Conservation (phyloP, 1,284 basidiomycete genomes). For the Pseudozyma sp. region DNA sequence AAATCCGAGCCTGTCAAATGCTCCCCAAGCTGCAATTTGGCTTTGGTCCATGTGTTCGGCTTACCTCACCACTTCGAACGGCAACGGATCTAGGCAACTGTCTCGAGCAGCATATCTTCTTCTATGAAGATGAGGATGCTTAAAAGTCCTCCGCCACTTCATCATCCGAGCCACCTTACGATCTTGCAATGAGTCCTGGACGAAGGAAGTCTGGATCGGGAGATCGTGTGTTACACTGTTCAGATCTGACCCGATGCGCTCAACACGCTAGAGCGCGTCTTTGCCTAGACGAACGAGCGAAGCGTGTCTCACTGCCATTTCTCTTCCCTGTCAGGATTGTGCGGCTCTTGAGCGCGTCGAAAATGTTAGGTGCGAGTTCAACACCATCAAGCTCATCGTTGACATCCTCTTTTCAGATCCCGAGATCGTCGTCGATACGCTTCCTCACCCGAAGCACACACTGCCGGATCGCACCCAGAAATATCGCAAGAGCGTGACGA, state of each 20-base stretch:
- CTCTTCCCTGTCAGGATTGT: slow-evolving; percentile 1
- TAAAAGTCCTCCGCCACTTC: no score
- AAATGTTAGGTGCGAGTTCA: slow-evolving; percentile 13
- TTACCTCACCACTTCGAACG: neutral
- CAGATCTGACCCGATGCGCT: neutral
- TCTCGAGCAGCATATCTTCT: no score
- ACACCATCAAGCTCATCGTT: slow-evolving; percentile 30
- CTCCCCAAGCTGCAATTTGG: neutral
- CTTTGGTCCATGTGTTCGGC: neutral
- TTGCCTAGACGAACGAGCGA: no score
- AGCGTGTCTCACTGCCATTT: neutral
- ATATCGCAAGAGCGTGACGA: no score
- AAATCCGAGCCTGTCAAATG: slow-evolving; percentile 12
- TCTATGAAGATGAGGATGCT: no score
- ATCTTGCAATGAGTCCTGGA: no score
- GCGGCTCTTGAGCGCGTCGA: no score
- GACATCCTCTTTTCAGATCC: neutral
- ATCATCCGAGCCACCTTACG: no score
- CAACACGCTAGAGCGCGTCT: neutral
- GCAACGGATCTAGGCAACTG: no score
- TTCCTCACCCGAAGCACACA: no score
- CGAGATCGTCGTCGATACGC: neutral
- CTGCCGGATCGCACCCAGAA: no score
- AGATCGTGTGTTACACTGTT: neutral
- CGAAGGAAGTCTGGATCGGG: neutral